Percentiles rank a stretch among this genome's conserved stretches.
Evolutionary conservation across 768 basidiomycete genomes (phyloP).

Genomic region (Sporobolomyces roseus): DNA sequence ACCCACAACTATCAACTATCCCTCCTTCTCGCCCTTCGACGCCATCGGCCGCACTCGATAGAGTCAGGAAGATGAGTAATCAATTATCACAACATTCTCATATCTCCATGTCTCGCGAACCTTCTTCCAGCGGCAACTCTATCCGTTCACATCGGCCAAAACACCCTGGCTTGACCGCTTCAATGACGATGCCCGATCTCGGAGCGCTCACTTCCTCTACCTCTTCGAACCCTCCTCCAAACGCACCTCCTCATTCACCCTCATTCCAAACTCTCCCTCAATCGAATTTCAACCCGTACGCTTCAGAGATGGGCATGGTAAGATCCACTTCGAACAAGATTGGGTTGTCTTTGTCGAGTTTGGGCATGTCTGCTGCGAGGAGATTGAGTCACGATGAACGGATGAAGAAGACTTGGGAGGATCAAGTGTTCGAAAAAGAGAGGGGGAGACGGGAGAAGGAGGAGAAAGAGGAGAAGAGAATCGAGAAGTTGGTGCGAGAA

Average conservation of each 20-base stretch:
- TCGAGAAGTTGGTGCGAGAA: constrained; percentile 52
- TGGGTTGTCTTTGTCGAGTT: constrained; percentile 11
- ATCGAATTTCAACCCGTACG: not conserved
- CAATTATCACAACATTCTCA: too few species aligned
- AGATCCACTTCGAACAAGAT: constrained; percentile 19
- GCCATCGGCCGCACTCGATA: constrained; percentile 6
- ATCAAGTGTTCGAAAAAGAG: constrained; percentile 45
- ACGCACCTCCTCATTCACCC: constrained; percentile 8
- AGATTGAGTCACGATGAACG: constrained; percentile 19
- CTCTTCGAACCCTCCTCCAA: not conserved
- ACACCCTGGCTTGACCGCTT: not conserved
- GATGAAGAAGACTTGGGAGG: constrained; percentile 19
- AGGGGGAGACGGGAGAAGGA: constrained; percentile 47
- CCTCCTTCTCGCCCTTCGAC: not conserved
- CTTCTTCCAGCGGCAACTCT: not conserved
- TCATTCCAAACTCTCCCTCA: constrained; percentile 16
- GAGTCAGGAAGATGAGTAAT: constrained; percentile 8
- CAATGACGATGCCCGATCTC: constrained; percentile 20
- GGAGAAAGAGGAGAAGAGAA: constrained; percentile 63
- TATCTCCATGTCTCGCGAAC: not conserved
- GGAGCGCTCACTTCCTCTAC: not conserved
- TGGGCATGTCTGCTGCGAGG: constrained; percentile 8
- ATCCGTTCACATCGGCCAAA: not conserved
- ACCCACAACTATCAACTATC: constrained; percentile 16
- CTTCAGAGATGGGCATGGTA: constrained; percentile 2